phyloP scores from a whole-genome alignment of 2,329 filamentous ascomycete genomes.

The Arachnopeziza araneosa region DNA sequence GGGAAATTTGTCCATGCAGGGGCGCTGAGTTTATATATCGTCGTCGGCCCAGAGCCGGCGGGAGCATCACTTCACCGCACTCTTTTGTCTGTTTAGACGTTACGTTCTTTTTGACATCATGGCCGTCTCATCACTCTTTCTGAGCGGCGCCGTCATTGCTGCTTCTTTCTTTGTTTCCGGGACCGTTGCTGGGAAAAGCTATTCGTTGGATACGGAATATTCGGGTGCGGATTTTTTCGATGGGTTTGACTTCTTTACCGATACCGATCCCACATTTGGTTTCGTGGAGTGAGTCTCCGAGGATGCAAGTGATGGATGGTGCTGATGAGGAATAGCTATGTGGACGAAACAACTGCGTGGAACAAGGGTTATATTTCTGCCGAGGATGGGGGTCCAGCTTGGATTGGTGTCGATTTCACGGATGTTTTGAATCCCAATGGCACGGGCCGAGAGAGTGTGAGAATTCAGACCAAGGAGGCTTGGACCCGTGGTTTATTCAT shows the following conservation, averaged over 20 bases:
- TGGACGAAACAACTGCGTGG: background rate
- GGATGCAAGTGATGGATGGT: background rate
- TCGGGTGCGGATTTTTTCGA: background rate
- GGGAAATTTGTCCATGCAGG: background rate
- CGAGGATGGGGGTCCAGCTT: background rate
- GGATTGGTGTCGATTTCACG: constrained; percentile 2
- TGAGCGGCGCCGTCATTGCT: background rate
- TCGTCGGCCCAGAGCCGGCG: background rate
- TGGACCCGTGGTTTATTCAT: constrained; percentile 65
- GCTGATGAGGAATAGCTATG: background rate
- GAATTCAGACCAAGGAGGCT: constrained; percentile 56
- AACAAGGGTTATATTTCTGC: background rate
- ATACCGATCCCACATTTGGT: background rate
- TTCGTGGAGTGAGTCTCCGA: background rate
- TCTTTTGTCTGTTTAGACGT: background rate
- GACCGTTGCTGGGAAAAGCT: background rate
- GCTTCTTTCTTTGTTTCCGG: background rate
- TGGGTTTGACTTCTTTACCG: background rate
- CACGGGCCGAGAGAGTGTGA: constrained; percentile 50
- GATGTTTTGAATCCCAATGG: background rate
- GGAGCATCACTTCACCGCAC: background rate
- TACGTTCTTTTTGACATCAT: background rate
- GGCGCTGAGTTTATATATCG: background rate
- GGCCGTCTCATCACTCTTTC: background rate
- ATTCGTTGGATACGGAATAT: background rate